Percentiles rank a stretch among this genome's conserved stretches.
Evolutionary conservation across 1,284 basidiomycete genomes (phyloP).

Genomic region (Lentinus polychrous): DNA sequence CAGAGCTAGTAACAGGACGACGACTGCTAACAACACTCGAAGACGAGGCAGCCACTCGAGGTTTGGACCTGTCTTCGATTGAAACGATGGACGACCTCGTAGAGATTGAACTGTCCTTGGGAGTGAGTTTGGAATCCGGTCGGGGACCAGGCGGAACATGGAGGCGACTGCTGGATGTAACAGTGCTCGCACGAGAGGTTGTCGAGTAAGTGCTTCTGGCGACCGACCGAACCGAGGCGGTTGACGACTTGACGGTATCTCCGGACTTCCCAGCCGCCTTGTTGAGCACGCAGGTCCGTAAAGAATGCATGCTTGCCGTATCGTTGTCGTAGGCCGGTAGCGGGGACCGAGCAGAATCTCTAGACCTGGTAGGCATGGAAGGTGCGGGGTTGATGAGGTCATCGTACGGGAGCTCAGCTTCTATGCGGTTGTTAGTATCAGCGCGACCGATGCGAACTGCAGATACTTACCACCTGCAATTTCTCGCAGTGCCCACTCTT

Average conservation of each 20-base stretch:
- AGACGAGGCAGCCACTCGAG: neutral
- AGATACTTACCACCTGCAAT: slow-evolving; percentile 81
- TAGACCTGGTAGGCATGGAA: slow-evolving; percentile 13
- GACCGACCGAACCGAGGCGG: slow-evolving; percentile 38
- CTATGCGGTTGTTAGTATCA: slow-evolving; percentile 31
- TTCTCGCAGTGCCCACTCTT: slow-evolving; percentile 85
- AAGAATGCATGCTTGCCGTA: slow-evolving; percentile 40
- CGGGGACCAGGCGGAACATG: slow-evolving; percentile 28
- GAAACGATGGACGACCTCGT: neutral
- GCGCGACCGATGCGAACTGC: neutral
- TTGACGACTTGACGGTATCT: slow-evolving; percentile 22
- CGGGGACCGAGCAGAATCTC: slow-evolving; percentile 8
- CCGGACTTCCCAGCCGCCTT: slow-evolving; percentile 30
- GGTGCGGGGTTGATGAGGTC: slow-evolving; percentile 49
- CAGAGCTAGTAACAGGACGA: neutral
- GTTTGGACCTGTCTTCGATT: neutral
- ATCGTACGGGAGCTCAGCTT: slow-evolving; percentile 71
- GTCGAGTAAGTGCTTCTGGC: slow-evolving; percentile 37
- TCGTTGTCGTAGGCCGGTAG: slow-evolving; percentile 31
- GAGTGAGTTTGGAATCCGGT: slow-evolving; percentile 66
- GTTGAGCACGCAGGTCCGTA: slow-evolving; percentile 53
- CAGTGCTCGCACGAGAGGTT: slow-evolving; percentile 20
- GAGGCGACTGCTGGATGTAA: slow-evolving; percentile 14
- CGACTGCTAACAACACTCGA: neutral
- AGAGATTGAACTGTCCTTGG: slow-evolving; percentile 17